A percentile compares a stretch with the other conserved stretches of the same genome.
Conservation (phyloP, 345 rosid species). For the Gossypium herbaceum region DNA sequence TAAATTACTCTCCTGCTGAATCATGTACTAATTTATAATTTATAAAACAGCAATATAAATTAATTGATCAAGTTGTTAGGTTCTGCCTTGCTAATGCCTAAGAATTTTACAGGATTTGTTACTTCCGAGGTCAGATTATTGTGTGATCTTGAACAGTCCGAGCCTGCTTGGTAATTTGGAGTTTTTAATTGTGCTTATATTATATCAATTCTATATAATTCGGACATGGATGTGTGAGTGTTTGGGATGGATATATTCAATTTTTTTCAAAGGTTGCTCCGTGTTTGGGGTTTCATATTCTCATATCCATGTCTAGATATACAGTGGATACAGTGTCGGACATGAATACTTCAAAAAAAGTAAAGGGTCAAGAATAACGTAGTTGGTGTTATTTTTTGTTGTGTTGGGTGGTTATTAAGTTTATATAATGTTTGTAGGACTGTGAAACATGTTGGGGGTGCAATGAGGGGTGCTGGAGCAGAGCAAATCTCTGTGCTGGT, state of each 20-base stretch:
- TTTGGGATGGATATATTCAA: too few relatives aligned
- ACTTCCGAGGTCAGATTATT: conserved; percentile 77
- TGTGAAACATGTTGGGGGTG: conserved; percentile 88
- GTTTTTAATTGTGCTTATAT: not conserved
- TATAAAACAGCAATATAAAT: too few relatives aligned
- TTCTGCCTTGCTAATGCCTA: conserved; percentile 6
- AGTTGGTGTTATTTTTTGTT: not conserved
- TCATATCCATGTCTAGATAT: too few relatives aligned
- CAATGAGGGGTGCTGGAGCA: conserved; percentile 90
- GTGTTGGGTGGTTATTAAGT: not conserved
- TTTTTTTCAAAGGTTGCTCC: too few relatives aligned
- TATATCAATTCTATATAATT: too few relatives aligned
- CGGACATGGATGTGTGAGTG: too few relatives aligned
- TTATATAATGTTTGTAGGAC: conserved; percentile 41
- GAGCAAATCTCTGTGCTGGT: conserved; percentile 87
- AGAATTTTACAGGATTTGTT: conserved; percentile 45
- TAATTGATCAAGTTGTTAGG: not conserved
- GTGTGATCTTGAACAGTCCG: conserved; percentile 87
- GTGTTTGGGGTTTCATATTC: too few relatives aligned
- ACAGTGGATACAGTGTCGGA: too few relatives aligned
- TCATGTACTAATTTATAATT: not conserved
- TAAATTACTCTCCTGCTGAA: not conserved
- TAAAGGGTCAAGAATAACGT: too few relatives aligned
- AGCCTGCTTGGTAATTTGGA: conserved; percentile 63
- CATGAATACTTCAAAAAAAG: too few relatives aligned